Base-by-base conservation (phyloP, 306 rosid species). In the Pyrus communis region DNA sequence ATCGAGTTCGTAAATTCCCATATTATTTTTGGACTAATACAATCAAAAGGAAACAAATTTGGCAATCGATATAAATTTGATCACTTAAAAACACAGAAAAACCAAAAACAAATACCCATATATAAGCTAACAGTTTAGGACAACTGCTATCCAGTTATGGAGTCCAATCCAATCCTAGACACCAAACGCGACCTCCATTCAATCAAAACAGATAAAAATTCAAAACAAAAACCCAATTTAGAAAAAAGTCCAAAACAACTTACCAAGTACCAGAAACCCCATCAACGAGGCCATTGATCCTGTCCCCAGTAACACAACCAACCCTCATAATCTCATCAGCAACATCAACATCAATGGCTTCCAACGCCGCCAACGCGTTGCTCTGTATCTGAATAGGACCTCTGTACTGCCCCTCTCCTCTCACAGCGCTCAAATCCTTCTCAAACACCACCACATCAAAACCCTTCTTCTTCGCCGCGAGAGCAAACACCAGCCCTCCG, bases 331-430 rank as follows among this genome's bases (percentile, higher is more conserved):
- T 97, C 82, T 96, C 93, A 0, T 96, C 99, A 10, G 99, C 99
- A 75, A 93, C 98, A 25, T 91, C 91, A 66, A 83, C 51, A 86
- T 96, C 99, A 69, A 96, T 87, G 71, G 99, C 97, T 85, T 96
- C 99, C 86, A 92, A 87, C 77, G 97, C 98, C 75, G 98, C 99
- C 86, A 96, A 84, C 46, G 99, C 99, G 81, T 96, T 96, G 64
- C 99, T 96, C 82, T 96, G 99, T 77, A 96, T 85, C 88, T 92
- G 99, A 87, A 96, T 96, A 21, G 99, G 99, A 72, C 99, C 99
- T 80, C 99, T 88, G 55, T 96, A 96, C 76, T 89, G 92, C 23
- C 99, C 99, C 70, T 96, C 99, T 40, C 99, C 98, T 81, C 98
- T 89, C 38, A 96, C 80, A 63, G 99, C 98, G 82, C 99, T 96